Conservation (phyloP, 345 rosid genomes). For the Syzygium jambos region DNA sequence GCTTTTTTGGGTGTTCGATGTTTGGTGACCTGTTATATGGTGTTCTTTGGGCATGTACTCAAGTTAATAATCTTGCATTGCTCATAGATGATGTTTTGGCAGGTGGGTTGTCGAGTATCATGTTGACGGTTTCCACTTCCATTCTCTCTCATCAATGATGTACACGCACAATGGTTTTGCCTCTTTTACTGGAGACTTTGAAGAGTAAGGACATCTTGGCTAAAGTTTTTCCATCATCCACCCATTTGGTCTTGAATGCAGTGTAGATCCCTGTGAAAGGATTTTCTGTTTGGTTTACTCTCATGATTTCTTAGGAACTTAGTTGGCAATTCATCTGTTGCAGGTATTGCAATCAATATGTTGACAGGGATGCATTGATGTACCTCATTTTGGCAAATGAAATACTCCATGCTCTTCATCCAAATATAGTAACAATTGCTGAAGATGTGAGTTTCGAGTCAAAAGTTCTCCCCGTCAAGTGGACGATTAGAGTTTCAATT, state of each 20-base stretch:
- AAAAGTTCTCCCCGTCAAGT: not conserved
- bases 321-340: conserved; percentile 10
- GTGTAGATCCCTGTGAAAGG: not conserved
- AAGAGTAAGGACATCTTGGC: conserved; percentile 55
- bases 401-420: conserved; percentile 73
- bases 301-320: not conserved
- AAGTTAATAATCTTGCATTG: not conserved
- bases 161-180: conserved; percentile 97
- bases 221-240: conserved; percentile 3
- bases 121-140: conserved; percentile 93
- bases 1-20: not conserved
- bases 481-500: not conserved
- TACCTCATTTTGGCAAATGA: conserved; percentile 95
- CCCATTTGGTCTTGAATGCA: not conserved
- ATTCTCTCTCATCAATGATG: conserved; percentile 89
- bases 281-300: not conserved
- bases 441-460: conserved; percentile 63
- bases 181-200: conserved; percentile 62
- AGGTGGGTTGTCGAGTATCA: conserved; percentile 95
- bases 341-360: conserved; percentile 95
- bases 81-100: conserved; percentile 20
- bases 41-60: not conserved
- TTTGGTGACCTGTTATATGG: not conserved
- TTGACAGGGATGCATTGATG: conserved; percentile 81
- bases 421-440: conserved; percentile 83